Base-by-base conservation (phyloP, 2,329 filamentous ascomycete species). In the Dothideomycetes sp. region DNA sequence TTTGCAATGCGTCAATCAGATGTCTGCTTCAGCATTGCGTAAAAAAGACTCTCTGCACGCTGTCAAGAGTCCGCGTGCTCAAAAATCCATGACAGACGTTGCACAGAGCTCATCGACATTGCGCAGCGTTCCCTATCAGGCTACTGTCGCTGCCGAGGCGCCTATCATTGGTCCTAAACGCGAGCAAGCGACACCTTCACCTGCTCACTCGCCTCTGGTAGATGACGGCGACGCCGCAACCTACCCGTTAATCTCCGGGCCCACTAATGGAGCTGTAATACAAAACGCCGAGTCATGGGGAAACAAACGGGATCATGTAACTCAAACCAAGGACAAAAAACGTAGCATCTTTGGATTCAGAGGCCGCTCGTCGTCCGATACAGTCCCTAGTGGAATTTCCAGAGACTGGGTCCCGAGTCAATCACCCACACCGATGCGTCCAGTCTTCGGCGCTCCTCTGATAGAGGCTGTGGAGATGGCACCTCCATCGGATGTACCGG, bases 401-500 rank as follows among this genome's bases (percentile, higher is more conserved):
- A 11, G 45, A 30, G 57, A 59, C 5, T 52, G 57, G 9, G 25
- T 48, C 4, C 37, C 20, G 8, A 33, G 20, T 9, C 28, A 40
- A 8, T 27, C 28, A 16, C 29, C 37, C 10, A 22, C 29, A 11
- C 30, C 27, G 28, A 23, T 79, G 11, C 73, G 79, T 25, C 76
- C 82, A 43, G 84, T 86, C 3, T 98, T 98, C 58, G 91, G 91
- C 2, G 82, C 84, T 22, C 77, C 85, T 4, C 66, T 98, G 38
- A 78, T 78, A 7, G 89, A 96, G 54, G 91, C 91, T 18, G 88
- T 94, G 6, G 78, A 84, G 45, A 84, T 76, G 56, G 88, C 84
- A 51, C 72, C 78, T 10, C 88, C 87, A 0, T 63, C 69, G 10
- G 84, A 86, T 43, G 70, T 84, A 31, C 75, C 78, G 45, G 78